Percentiles rank a stretch among this genome's conserved stretches.
These are phyloP conservation scores for Pythium dissotocum DNA, from an alignment of 352 stramenopile genomes.

Conservation along the genomic window DNA sequence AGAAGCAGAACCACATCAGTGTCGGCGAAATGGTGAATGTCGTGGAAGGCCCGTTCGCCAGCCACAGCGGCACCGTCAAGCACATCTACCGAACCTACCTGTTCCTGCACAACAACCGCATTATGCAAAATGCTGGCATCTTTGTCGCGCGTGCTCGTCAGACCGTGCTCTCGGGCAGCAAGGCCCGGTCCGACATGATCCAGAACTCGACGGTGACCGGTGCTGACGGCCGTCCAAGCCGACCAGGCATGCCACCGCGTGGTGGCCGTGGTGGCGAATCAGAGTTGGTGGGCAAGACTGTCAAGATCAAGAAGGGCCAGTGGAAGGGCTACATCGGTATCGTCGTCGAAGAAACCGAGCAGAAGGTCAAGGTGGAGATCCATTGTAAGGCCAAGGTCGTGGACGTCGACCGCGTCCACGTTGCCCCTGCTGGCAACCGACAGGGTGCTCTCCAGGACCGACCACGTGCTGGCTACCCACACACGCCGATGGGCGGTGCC, in stretches of 20 bases:
- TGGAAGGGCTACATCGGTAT: constrained; percentile 94
- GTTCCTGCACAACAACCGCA: constrained; percentile 91
- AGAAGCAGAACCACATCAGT: constrained; percentile 89
- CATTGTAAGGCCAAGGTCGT: constrained; percentile 90
- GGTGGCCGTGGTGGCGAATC: constrained; percentile 54
- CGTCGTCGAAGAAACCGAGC: constrained; percentile 86
- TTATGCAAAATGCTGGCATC: constrained; percentile 87
- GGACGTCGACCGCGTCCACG: constrained; percentile 81
- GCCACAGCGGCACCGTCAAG: constrained; percentile 89
- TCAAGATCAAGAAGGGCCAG: constrained; percentile 90
- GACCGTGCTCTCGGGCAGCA: constrained; percentile 84
- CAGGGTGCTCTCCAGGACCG: constrained; percentile 77
- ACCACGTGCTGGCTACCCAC: constrained; percentile 48
- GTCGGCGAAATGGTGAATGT: constrained; percentile 91
- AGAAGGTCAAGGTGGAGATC: constrained; percentile 92
- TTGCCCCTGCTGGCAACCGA: constrained; percentile 74
- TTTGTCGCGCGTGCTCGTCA: constrained; percentile 85
- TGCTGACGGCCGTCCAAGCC: constrained; percentile 52
- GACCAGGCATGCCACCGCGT: constrained; percentile 34
- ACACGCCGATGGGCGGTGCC: constrained; percentile 73
- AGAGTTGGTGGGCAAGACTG: constrained; percentile 85
- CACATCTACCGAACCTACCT: constrained; percentile 90
- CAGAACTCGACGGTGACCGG: constrained; percentile 78
- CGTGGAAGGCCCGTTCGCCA: constrained; percentile 77
- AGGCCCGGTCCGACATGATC: constrained; percentile 86